phyloP scores from a whole-genome alignment of 345 rosid genomes.

The Dovyalis caffra region DNA sequence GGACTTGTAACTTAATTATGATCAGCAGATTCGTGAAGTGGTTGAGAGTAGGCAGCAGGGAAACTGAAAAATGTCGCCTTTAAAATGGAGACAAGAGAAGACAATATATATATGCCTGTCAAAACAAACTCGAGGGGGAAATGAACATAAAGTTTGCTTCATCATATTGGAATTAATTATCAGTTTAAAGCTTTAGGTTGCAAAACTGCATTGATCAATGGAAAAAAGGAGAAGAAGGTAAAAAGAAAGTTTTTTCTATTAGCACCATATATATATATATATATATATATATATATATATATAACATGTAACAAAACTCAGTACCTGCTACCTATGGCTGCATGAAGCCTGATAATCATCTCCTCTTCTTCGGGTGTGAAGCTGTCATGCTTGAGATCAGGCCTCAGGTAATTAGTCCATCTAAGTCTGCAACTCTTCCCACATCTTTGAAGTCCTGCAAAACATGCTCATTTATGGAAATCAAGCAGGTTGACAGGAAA shows the following conservation, averaged over 20 bases:
- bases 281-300: no score
- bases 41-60: not conserved
- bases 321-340: conserved; percentile 96
- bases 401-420: conserved; percentile 65
- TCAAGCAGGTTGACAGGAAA: not conserved
- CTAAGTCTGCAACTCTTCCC: conserved; percentile 83
- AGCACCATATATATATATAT: no score
- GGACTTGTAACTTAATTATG: not conserved
- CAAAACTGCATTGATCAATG: not conserved
- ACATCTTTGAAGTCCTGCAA: conserved; percentile 62
- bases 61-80: not conserved
- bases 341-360: conserved; percentile 75
- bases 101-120: no score
- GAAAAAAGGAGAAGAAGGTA: no score
- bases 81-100: not conserved
- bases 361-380: conserved; percentile 90
- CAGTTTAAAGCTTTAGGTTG: not conserved
- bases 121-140: not conserved
- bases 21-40: not conserved
- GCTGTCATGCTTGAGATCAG: conserved; percentile 58
- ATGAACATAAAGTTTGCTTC: not conserved
- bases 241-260: no score
- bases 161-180: not conserved
- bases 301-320: not conserved
- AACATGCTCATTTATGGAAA: not conserved